phyloP scores from a whole-genome alignment of 2,329 filamentous ascomycete genomes.

The Cytospora piceicola region DNA sequence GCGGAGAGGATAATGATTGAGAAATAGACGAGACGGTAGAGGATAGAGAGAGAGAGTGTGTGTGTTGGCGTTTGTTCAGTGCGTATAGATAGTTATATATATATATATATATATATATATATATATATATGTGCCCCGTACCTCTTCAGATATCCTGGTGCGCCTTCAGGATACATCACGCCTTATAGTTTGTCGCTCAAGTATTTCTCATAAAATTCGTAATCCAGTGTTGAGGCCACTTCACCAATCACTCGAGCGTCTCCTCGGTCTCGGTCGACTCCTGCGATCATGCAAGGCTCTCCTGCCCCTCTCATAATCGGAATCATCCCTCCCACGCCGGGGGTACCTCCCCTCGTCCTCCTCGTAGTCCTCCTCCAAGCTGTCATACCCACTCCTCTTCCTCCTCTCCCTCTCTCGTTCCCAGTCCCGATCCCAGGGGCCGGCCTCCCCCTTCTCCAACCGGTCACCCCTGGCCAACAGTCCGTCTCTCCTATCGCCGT shows the following conservation, averaged over 20 bases:
- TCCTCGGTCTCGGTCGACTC: conserved; percentile 24
- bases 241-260: conserved; percentile 30
- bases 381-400: not conserved
- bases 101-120: not conserved
- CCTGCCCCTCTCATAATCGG: conserved; percentile 19
- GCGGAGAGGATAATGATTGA: conserved; percentile 58
- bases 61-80: not conserved
- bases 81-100: not conserved
- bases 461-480: conserved; percentile 16
- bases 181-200: too few species aligned
- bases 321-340: conserved; percentile 10
- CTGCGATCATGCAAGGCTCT: conserved; percentile 11
- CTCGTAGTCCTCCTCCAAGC: not conserved
- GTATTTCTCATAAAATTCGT: conserved; percentile 1
- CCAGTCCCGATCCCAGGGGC: conserved; percentile 1
- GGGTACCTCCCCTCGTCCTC: conserved; percentile 2
- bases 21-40: conserved; percentile 8
- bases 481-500: conserved; percentile 11
- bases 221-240: not conserved
- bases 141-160: too few species aligned
- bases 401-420: conserved; percentile 5
- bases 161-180: too few species aligned
- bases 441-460: conserved; percentile 26
- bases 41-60: not conserved
- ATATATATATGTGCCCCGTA: too few species aligned